Conservation (phyloP, 2,329 filamentous ascomycete genomes). For the Calonectria pteridis region DNA sequence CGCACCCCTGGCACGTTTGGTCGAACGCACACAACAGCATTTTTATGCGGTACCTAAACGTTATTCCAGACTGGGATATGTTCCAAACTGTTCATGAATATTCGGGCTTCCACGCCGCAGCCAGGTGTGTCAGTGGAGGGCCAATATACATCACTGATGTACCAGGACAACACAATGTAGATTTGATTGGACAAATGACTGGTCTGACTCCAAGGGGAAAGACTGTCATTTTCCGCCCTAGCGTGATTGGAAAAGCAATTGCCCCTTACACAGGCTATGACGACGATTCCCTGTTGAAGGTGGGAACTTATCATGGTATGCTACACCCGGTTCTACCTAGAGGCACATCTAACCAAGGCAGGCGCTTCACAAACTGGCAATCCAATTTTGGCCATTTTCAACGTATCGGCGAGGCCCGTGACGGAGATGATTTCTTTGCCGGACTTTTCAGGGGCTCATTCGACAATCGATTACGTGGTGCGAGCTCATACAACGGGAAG, state of each 20-base stretch:
- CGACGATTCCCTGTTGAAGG: conserved; percentile 78
- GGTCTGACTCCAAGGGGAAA: conserved; percentile 77
- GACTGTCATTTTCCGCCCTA: conserved; percentile 86
- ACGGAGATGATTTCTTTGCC: conserved; percentile 78
- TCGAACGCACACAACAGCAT: conserved; percentile 91
- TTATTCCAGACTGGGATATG: conserved; percentile 86
- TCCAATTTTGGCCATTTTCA: conserved; percentile 87
- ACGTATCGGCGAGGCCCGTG: conserved; percentile 73
- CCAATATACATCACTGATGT: conserved; percentile 95
- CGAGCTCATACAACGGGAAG: conserved; percentile 77
- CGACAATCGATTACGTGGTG: conserved; percentile 74
- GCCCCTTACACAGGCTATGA: conserved; percentile 82
- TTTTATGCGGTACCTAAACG: conserved; percentile 85
- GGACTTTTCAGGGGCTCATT: conserved; percentile 78
- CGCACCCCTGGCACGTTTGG: conserved; percentile 96
- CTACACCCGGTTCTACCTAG: not conserved
- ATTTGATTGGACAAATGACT: conserved; percentile 84
- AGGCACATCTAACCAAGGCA: conserved; percentile 35
- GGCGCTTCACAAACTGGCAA: conserved; percentile 74
- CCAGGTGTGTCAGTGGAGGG: conserved; percentile 88
- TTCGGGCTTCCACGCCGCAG: conserved; percentile 88
- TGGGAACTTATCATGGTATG: conserved; percentile 81
- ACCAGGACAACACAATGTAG: conserved; percentile 83
- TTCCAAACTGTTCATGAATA: conserved; percentile 76
- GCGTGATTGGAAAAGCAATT: conserved; percentile 77